Evolutionary conservation across 139 green algal genomes (phyloP).

Genomic region (Chlorella sp.): DNA sequence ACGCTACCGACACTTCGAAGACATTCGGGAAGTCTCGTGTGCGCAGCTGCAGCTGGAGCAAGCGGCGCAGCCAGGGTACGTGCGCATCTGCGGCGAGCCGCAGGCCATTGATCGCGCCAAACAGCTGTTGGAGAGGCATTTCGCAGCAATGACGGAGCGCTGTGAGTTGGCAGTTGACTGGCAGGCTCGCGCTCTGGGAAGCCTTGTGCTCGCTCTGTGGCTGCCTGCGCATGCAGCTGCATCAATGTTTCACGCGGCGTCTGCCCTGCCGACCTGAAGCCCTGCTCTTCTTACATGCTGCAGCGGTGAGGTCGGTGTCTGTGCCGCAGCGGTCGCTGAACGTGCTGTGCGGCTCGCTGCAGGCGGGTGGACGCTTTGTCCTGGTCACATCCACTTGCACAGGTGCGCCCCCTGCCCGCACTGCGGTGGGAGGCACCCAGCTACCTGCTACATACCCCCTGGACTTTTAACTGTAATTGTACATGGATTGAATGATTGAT

Average conservation of each 20-base stretch:
- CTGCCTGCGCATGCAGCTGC: too few relatives aligned
- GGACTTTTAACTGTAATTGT: too few relatives aligned
- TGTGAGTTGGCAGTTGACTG: not conserved
- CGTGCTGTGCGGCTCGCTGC: not conserved
- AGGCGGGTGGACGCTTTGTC: not conserved
- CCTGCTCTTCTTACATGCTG: not conserved
- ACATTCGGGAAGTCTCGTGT: not conserved
- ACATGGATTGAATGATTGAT: too few relatives aligned
- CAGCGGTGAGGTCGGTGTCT: not conserved
- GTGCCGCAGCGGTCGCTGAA: not conserved
- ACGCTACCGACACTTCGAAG: not conserved
- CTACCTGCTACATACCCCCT: too few relatives aligned
- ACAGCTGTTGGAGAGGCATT: not conserved
- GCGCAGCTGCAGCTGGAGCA: not conserved
- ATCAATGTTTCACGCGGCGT: too few relatives aligned
- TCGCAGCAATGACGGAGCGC: not conserved
- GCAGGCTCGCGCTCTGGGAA: too few relatives aligned
- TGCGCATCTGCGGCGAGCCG: not conserved
- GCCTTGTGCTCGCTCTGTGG: too few relatives aligned
- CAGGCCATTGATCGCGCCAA: not conserved
- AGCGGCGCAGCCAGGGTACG: not conserved
- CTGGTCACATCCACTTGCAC: not conserved
- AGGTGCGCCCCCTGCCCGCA: too few relatives aligned
- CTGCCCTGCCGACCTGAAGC: too few relatives aligned
- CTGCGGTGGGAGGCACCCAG: too few relatives aligned